A percentile compares a stretch with the other conserved stretches of the same genome.
Conservation (phyloP, 768 basidiomycete genomes). For the Podaxis sp. region DNA sequence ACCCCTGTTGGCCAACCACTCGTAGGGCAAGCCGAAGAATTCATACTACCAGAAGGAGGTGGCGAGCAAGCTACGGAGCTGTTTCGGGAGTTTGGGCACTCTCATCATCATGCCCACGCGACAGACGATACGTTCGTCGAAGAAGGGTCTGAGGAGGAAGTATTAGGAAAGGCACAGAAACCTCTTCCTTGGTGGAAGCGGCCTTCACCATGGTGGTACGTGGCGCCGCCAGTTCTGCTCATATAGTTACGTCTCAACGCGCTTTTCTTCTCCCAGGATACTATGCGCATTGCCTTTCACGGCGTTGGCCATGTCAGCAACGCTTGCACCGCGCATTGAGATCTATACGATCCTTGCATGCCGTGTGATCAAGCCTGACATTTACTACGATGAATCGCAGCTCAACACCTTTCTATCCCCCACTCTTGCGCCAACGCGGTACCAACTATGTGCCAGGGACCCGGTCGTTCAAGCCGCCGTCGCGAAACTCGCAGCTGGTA, state of each 20-base stretch:
- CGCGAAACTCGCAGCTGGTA: constrained; percentile 64
- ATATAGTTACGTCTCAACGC: constrained; percentile 1
- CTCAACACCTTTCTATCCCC: neutral
- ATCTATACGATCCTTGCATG: constrained; percentile 76
- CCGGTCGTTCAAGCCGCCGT: constrained; percentile 74
- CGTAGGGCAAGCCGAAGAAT: constrained; percentile 32
- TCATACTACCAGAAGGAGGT: constrained; percentile 44
- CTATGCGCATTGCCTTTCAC: constrained; percentile 52
- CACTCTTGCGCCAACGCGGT: constrained; percentile 1
- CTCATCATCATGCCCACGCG: constrained; percentile 29
- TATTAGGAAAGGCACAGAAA: constrained; percentile 23
- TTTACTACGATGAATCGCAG: constrained; percentile 25
- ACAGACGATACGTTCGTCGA: constrained; percentile 18
- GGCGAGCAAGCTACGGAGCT: constrained; percentile 47
- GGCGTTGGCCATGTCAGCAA: constrained; percentile 53
- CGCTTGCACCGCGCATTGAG: constrained; percentile 70
- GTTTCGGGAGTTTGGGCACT: constrained; percentile 44
- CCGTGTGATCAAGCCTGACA: constrained; percentile 61
- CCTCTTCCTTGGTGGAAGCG: constrained; percentile 71
- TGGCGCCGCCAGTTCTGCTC: constrained; percentile 7
- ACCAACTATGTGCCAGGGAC: constrained; percentile 54
- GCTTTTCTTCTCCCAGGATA: constrained; percentile 47
- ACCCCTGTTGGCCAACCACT: constrained; percentile 22
- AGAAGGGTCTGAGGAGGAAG: constrained; percentile 28
- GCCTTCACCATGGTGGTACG: constrained; percentile 74